Base-by-base conservation (phyloP, 805 yeast genomes). In the Candida rishiriensis region DNA sequence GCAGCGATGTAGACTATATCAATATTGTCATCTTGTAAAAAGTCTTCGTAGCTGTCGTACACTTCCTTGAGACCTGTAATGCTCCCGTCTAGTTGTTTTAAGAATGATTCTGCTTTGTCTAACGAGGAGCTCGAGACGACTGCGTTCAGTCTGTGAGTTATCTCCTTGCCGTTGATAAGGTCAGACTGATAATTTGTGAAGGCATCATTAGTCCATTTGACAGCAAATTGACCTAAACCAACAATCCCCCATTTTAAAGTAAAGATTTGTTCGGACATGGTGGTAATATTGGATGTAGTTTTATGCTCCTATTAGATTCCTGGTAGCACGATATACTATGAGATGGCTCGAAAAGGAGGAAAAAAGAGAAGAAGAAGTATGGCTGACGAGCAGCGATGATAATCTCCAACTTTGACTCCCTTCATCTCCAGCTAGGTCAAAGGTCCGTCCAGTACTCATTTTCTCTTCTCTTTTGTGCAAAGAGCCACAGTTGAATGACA, bases 1-100 rank as follows among this genome's bases (percentile, higher is more conserved):
- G 79, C 68, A 1, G 79, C 82, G 26, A 78, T 65, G 51, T 78
- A 78, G 21, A 78, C 69, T 15, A 72, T 64, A 42, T 77, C 73
- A 30, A 75, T 61, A 2, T 66, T 58, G 13, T 49, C 46, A 46
- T 73, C 70, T n/a, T 48, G 46, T 43, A 66, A 68, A 39, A 77
- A 62, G 1, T 70, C 72, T 10, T 66, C 66, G 51, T 78, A 77
- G 14, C 44, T 43, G 6, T 54, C 60, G 29, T 46, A 51, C 6
- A 29, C 9, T 29, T 38, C 37, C 10, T 38, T 29, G 3, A 14
- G 38, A 15, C 36, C 39, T 11, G 29, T 31, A 29, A 30, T 26
- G 8, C 29, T 21, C 7, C 3, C 10, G 32, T 58, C 57, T 12
- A 45, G 41, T 3, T 47, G 46, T 10, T 58, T 36, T 11, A 39